phyloP scores from a whole-genome alignment of 2,329 filamentous ascomycete species.

The Aspergillus candidus region DNA sequence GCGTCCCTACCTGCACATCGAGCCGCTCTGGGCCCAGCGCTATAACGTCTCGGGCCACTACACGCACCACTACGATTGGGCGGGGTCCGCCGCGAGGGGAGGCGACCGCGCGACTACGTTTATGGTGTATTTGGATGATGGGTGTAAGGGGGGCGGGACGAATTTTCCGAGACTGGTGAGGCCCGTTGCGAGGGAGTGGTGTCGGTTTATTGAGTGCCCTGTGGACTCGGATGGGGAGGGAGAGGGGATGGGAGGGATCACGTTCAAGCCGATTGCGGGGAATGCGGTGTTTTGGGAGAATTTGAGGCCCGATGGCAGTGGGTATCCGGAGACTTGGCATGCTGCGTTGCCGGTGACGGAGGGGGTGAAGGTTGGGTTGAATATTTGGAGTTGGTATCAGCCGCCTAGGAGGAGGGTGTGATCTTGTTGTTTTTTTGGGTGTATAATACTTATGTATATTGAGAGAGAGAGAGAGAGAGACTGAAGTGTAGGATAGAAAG shows the following conservation, averaged over 20 bases:
- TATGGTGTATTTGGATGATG: slow-evolving; percentile 54
- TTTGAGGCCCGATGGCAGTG: slow-evolving; percentile 49
- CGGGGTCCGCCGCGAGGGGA: slow-evolving; percentile 31
- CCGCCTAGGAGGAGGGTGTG: slow-evolving; percentile 18
- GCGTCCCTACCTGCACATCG: slow-evolving; percentile 52
- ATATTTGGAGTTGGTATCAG: slow-evolving; percentile 61
- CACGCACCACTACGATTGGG: slow-evolving; percentile 56
- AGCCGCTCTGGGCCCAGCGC: slow-evolving; percentile 55
- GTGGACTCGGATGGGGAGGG: slow-evolving; percentile 32
- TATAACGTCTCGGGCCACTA: slow-evolving; percentile 57
- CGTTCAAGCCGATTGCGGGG: slow-evolving; percentile 52
- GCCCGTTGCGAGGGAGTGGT: slow-evolving; percentile 47
- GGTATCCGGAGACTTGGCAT: slow-evolving; percentile 56
- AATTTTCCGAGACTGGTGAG: slow-evolving; percentile 51
- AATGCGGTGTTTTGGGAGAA: slow-evolving; percentile 61
- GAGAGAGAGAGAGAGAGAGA: no score
- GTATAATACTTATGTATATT: no score
- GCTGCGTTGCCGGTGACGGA: slow-evolving; percentile 52
- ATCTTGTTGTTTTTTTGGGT: neutral
- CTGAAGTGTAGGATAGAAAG: neutral
- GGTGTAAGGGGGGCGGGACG: slow-evolving; percentile 54
- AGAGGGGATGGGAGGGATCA: slow-evolving; percentile 40
- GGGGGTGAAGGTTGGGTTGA: slow-evolving; percentile 56
- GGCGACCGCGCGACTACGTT: slow-evolving; percentile 51
- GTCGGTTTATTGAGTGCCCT: slow-evolving; percentile 54